Conservation (phyloP, 2,329 filamentous ascomycete genomes). For the Neonectria sp. region DNA sequence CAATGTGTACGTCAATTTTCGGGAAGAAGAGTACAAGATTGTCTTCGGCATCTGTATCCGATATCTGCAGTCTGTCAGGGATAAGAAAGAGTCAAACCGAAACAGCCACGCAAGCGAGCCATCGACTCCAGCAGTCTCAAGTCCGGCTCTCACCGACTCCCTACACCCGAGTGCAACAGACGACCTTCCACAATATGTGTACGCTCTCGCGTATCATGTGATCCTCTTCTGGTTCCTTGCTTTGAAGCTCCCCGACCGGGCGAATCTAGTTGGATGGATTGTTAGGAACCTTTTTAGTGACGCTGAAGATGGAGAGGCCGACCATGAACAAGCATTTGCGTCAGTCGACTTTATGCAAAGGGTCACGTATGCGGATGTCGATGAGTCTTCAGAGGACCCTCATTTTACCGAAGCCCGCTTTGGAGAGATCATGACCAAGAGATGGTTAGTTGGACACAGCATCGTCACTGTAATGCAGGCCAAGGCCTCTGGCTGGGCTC, state of each 20-base stretch:
- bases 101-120: constrained; percentile 63
- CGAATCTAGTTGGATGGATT: constrained; percentile 91
- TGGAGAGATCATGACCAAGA: constrained; percentile 76
- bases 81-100: constrained; percentile 68
- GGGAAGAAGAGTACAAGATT: constrained; percentile 91
- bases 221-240: constrained; percentile 98
- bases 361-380: constrained; percentile 87
- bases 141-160: constrained; percentile 37
- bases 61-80: constrained; percentile 90
- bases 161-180: constrained; percentile 63
- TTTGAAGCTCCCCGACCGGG: constrained; percentile 86
- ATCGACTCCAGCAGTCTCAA: constrained; percentile 47
- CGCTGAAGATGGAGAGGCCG: constrained; percentile 77
- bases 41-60: constrained; percentile 97
- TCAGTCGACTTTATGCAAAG: constrained; percentile 96
- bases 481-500: constrained; percentile 75
- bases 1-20: constrained; percentile 88
- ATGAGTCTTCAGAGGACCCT: constrained; percentile 79
- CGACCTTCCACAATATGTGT: constrained; percentile 93
- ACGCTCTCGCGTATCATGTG: constrained; percentile 93
- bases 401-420: constrained; percentile 76
- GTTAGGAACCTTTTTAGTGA: constrained; percentile 88
- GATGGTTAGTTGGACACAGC: constrained; percentile 82
- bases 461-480: constrained; percentile 83
- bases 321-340: constrained; percentile 94